Conservation (phyloP, 345 rosid genomes). For the Limnanthes douglasii region DNA sequence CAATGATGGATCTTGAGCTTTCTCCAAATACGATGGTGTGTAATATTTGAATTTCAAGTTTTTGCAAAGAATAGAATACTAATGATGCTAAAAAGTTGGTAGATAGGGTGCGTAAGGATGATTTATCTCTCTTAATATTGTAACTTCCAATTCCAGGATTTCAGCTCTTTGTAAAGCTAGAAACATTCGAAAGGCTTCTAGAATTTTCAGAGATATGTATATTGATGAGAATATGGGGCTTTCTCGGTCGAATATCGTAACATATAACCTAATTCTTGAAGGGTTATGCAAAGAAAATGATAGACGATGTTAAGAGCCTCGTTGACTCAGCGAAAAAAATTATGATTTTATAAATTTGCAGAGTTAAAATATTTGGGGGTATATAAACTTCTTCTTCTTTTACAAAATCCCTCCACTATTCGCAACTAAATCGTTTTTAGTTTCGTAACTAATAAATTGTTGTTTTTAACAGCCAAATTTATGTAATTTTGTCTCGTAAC, state of each 20-base stretch:
- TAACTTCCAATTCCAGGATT: constrained; percentile 77
- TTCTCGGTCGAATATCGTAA: constrained; percentile 60
- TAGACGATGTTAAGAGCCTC: constrained; percentile 66
- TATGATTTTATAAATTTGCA: constrained; percentile 31
- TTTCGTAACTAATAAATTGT: too few species aligned
- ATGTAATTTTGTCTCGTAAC: too few species aligned
- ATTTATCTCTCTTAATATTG: constrained; percentile 64
- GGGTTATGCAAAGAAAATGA: constrained; percentile 69
- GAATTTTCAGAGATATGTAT: constrained; percentile 91
- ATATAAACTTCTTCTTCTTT: too few species aligned
- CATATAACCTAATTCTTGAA: constrained; percentile 66
- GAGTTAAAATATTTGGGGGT: constrained; percentile 82
- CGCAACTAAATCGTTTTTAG: too few species aligned
- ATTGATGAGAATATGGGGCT: constrained; percentile 59
- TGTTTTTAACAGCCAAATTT: too few species aligned
- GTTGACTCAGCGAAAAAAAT: constrained; percentile 37
- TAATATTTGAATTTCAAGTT: constrained; percentile 59
- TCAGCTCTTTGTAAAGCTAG: constrained; percentile 67
- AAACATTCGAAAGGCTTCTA: constrained; percentile 67
- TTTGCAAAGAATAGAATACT: constrained; percentile 67
- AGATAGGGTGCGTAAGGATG: constrained; percentile 63
- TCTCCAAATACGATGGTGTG: constrained; percentile 55
- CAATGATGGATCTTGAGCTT: constrained; percentile 32
- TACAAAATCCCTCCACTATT: too few species aligned
- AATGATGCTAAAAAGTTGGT: constrained; percentile 72